These are phyloP conservation scores for Phanerochaete sordida DNA, from an alignment of 768 basidiomycete genomes.

Conservation along the genomic window DNA sequence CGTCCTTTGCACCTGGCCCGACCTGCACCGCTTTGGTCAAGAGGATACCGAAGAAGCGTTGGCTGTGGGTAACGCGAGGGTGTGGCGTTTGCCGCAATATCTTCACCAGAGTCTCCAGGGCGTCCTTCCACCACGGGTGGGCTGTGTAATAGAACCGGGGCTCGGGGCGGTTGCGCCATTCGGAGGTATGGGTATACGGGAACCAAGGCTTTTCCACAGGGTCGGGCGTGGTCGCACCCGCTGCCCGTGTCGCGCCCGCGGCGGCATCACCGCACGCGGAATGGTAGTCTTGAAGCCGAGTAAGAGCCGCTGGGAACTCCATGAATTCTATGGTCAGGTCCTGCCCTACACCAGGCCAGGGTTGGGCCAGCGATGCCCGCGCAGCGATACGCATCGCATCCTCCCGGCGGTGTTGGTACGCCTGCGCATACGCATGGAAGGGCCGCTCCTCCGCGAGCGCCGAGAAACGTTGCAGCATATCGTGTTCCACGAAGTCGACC, in stretches of 20 bases:
- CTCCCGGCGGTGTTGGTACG: not conserved
- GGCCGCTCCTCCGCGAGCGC: not conserved
- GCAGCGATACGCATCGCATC: slow-evolving; percentile 1
- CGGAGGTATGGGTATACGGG: not conserved
- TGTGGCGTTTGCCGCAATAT: not conserved
- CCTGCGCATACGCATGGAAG: not conserved
- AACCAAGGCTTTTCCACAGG: not conserved
- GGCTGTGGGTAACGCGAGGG: not conserved
- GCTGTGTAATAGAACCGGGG: not conserved
- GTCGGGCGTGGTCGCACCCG: not conserved
- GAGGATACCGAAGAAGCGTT: not conserved
- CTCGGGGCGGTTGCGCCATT: not conserved
- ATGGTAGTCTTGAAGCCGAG: not conserved
- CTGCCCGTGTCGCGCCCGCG: not conserved
- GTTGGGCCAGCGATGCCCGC: not conserved
- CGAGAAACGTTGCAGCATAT: not conserved
- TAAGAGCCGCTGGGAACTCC: not conserved
- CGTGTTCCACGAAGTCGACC: slow-evolving; percentile 6
- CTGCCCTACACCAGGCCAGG: not conserved
- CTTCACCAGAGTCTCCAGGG: not conserved
- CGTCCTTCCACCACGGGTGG: not conserved
- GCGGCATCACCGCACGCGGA: not conserved
- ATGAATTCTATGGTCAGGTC: not conserved
- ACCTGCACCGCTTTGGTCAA: not conserved
- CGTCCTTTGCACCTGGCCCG: not conserved